Base-by-base conservation (phyloP, 2,329 filamentous ascomycete genomes). In the Helotiales sp. region DNA sequence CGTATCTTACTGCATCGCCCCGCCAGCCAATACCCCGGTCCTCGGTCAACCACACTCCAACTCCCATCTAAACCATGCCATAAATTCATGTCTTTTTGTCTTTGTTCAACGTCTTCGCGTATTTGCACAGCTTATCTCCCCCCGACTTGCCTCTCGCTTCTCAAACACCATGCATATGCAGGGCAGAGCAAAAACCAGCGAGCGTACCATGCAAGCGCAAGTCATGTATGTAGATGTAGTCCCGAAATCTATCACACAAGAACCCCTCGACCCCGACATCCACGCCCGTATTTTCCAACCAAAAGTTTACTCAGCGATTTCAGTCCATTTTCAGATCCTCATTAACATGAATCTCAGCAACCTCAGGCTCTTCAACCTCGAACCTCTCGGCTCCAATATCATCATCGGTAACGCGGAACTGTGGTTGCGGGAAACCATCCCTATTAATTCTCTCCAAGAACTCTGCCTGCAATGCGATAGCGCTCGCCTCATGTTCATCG, bases 281-380 rank as follows among this genome's bases (percentile, higher is more conserved):
- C 19, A 48, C 31, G 46, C 29, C 19, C 8, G 10, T 8, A 9
- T 31, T 22, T 30, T 17, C 9, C 15, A 34, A 34, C 15, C 9
- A 15, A 34, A 34, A 9, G 15, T 15, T 15, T 9, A 15, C 31
- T 34, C 31, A 22, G 38, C 34, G 12, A 40, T n/a, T 48, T 60
- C 53, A 67, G 36, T 64, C 61, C 29, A 65, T 49, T 49, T 68
- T 68, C 56, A 68, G 54, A 3, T 63, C 68, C 36, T 69, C 69
- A 38, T 64, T 66, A 22, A 73, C 57, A 61, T 71, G 70, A 42
- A 72, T 71, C 52, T 71, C 69, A 6, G 66, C 61, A 1, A 67
- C 66, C 13, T n/a, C n/a, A n/a, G 66, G 63, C 24, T 66, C 67
- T 29, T 70, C 70, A 12, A 60, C 55, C 22, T 67, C 66, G 2